phyloP scores from a whole-genome alignment of 2,329 filamentous ascomycete genomes.

The Phialophora verrucosa region DNA sequence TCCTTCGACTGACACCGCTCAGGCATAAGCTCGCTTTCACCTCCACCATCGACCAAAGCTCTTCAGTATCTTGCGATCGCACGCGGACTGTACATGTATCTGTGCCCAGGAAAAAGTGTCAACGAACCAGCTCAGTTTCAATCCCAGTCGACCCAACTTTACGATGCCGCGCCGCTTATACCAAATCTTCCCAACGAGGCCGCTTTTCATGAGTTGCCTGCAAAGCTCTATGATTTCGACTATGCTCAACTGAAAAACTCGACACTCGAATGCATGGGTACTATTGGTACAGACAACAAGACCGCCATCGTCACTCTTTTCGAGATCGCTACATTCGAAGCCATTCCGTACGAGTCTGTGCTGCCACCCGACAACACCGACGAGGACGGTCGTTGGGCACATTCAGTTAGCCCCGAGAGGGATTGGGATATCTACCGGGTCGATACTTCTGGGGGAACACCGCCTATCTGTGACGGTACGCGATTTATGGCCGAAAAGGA shows the following conservation, averaged over 20 bases:
- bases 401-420: conserved; percentile 28
- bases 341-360: conserved; percentile 30
- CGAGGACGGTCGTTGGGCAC: conserved; percentile 23
- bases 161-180: conserved; percentile 47
- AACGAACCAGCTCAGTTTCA: conserved; percentile 45
- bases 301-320: conserved; percentile 37
- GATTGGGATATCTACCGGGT: conserved; percentile 51
- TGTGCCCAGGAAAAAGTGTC: conserved; percentile 44
- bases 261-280: conserved; percentile 36
- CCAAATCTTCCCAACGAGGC: conserved; percentile 43
- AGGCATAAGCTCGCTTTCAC: conserved; percentile 41
- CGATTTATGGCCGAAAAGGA: conserved; percentile 44
- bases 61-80: conserved; percentile 56
- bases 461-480: conserved; percentile 45
- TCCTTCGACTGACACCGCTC: conserved; percentile 6
- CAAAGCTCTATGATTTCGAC: conserved; percentile 41
- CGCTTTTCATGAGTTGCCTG: conserved; percentile 42
- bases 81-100: conserved; percentile 59
- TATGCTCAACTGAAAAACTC: conserved; percentile 35
- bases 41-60: conserved; percentile 40
- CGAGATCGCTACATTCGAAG: conserved; percentile 38
- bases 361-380: conserved; percentile 27
- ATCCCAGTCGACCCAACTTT: conserved; percentile 55
- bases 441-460: conserved; percentile 46
- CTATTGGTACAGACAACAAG: conserved; percentile 33